Base-by-base conservation (phyloP, 768 basidiomycete genomes). In the Clavulina sp. region DNA sequence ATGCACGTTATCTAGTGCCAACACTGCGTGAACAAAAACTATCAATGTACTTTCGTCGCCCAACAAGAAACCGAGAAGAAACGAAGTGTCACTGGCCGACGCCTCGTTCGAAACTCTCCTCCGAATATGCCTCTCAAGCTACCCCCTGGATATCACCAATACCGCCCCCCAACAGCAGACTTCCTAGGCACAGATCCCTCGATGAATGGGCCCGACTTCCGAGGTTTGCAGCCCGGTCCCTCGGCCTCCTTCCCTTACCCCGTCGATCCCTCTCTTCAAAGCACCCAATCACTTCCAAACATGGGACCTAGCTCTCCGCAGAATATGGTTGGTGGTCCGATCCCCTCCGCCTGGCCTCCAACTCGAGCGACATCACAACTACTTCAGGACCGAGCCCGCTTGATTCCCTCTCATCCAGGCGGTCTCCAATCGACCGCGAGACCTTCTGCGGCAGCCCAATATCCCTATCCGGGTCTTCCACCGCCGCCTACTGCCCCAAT, bases 21-120 rank as follows among this genome's bases (percentile, higher is more conserved):
- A 80, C 86, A 89, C 61, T 92, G 87, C 64, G 65, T 78, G 54
- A 74, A 80, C 55, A 92, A 92, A 69, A 86, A 84, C 60, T 86
- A 84, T 61, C 80, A 84, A 41, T 92, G 87, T 85, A 89, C 87
- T 86, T 88, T 60, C 58, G 83, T 76, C 18, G 43, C 43, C 9
- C 43, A 46, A 26, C 13, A 46, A 24, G 43, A 46, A 28, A 46
- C 43, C 13, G 43, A 46, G 43, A 46, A 28, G 26, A 46, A 26
- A 46, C 13, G 43, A 26, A 24, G 43, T 34, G 13, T 33, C 7
- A 30, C 7, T 33, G 16, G 26, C 16, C 9, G 16, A 33, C 31
- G 48, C 32, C 31, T 29, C 13, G 9, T 16, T 46, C 13, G 9
- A 9, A 9, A 9, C 24, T 23, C 24, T 23, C 7, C 43, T 23